A percentile compares a stretch with the other conserved stretches of the same genome.
These are phyloP conservation scores for Serendipita sp. DNA, from an alignment of 768 basidiomycete species.

Conservation along the genomic window DNA sequence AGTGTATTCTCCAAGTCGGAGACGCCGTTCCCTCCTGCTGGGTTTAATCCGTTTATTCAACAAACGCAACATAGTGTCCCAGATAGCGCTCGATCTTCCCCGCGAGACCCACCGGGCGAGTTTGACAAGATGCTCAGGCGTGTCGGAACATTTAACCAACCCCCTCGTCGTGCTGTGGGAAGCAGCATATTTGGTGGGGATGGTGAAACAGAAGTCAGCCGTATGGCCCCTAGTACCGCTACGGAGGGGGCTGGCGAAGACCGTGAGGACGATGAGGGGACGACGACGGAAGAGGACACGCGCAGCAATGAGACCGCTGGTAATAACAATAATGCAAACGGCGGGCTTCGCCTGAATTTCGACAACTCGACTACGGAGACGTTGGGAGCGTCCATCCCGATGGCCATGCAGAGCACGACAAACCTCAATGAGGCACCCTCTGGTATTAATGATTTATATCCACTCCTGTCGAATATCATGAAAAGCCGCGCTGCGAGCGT, in stretches of 20 bases:
- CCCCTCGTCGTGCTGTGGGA: not conserved
- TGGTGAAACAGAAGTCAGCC: constrained; percentile 3
- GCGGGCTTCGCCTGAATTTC: not conserved
- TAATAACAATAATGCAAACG: not conserved
- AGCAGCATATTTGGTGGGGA: constrained; percentile 3
- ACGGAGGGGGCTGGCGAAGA: not conserved
- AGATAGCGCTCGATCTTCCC: not conserved
- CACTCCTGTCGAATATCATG: not conserved
- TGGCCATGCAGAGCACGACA: not conserved
- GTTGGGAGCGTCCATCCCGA: not conserved
- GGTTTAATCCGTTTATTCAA: constrained; percentile 5
- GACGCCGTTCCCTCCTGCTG: constrained; percentile 2
- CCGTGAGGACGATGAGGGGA: not conserved
- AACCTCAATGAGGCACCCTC: not conserved
- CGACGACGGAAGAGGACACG: constrained; percentile 1
- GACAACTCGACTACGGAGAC: not conserved
- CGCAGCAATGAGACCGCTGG: not conserved
- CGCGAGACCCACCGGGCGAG: constrained; percentile 1
- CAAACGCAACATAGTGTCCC: not conserved
- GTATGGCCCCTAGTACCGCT: not conserved
- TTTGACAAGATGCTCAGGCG: constrained; percentile 4
- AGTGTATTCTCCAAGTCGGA: constrained; percentile 6
- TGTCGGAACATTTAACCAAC: not conserved
- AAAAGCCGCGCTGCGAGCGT: constrained; percentile 4
- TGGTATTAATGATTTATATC: not conserved